These are phyloP conservation scores for Fusarium sp. DNA, from an alignment of 2,329 filamentous ascomycete genomes.

Conservation along the genomic window DNA sequence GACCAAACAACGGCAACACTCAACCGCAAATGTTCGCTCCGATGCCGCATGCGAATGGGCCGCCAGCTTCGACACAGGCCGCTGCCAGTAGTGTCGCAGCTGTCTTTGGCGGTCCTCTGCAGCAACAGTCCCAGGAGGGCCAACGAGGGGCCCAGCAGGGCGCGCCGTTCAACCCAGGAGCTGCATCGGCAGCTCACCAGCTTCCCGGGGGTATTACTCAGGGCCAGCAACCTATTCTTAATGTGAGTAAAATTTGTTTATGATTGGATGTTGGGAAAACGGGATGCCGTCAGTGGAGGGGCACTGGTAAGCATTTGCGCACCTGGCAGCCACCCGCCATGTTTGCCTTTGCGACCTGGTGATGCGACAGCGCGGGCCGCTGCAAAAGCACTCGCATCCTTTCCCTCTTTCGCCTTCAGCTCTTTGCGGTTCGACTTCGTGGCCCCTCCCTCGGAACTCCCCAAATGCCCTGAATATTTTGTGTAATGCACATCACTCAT, in stretches of 20 bases:
- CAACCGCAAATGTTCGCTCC: slow-evolving; percentile 70
- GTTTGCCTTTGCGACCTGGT: slow-evolving; percentile 31
- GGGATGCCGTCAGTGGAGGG: slow-evolving; percentile 14
- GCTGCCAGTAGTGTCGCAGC: slow-evolving; percentile 70
- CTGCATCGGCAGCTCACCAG: slow-evolving; percentile 55
- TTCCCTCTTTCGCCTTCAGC: background rate
- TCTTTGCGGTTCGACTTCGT: slow-evolving; percentile 1
- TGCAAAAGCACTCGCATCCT: slow-evolving; percentile 32
- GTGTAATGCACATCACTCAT: slow-evolving; percentile 7
- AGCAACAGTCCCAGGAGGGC: slow-evolving; percentile 73
- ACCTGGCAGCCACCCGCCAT: slow-evolving; percentile 24
- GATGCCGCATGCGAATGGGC: slow-evolving; percentile 63
- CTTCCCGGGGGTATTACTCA: slow-evolving; percentile 56
- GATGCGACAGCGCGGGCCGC: slow-evolving; percentile 26
- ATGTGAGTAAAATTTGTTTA: slow-evolving; percentile 58
- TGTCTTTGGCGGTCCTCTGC: slow-evolving; percentile 77
- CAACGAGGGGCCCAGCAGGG: slow-evolving; percentile 62
- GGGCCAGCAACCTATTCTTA: slow-evolving; percentile 61
- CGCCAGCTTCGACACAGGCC: slow-evolving; percentile 66
- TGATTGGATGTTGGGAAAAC: slow-evolving; percentile 10
- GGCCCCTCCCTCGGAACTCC: slow-evolving; percentile 8
- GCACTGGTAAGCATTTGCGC: slow-evolving; percentile 17
- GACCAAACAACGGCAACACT: slow-evolving; percentile 59
- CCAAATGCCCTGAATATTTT: background rate
- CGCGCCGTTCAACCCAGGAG: slow-evolving; percentile 61